Evolutionary conservation across 1,139 yeast species (phyloP), one percentile per base, ranked within the genome.

Genomic region (Hemisphaericaspora xylofermentans): DNA sequence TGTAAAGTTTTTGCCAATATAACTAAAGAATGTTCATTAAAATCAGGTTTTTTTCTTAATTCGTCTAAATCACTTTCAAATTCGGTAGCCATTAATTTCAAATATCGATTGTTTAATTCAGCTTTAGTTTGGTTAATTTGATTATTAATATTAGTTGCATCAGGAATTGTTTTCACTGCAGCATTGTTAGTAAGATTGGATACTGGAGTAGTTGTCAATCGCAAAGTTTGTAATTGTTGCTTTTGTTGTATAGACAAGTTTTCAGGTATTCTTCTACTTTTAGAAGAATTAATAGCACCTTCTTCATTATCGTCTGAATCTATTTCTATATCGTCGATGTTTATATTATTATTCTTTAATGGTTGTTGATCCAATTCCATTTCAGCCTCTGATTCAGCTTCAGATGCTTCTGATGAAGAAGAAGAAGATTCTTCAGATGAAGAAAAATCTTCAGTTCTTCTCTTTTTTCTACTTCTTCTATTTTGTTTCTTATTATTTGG

Each of bases 361-460:
- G 22, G n/a, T 36, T 13, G 30, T 26, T 31, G 24, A n/a, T 34
- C 31, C 19, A 27, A 19, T 13, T 25, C 14, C 10, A 14, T 31
- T 31, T 38, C 41, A 5, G 34, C 25, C 18, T 17, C 35, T 10
- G 48, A 50, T 24, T 40, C 48, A 10, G 43, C 41, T 5, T 47
- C 45, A 26, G 51, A 48, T 4, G 6, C 24, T 21, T 6, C 43
- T 25, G 43, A 48, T 4, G 53, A 46, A 3, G 63, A 53, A 7
- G 63, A 61, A 5, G 76, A 68, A 17, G 80, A 75, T 18, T 70
- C 70, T 26, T 78, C 79, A 34, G 66, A 67, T 4, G 71, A 65
- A 0, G 76, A 70, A 34, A 68, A 67, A 44, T 70, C 82, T 42
- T 82, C 87, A 0, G 91, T 84, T 80, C 91, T 83, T 78, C 89